A percentile compares a stretch with the other conserved stretches of the same genome.
Conservation (phyloP, 2,329 filamentous ascomycete genomes). For the Leptographium radiaticola region DNA sequence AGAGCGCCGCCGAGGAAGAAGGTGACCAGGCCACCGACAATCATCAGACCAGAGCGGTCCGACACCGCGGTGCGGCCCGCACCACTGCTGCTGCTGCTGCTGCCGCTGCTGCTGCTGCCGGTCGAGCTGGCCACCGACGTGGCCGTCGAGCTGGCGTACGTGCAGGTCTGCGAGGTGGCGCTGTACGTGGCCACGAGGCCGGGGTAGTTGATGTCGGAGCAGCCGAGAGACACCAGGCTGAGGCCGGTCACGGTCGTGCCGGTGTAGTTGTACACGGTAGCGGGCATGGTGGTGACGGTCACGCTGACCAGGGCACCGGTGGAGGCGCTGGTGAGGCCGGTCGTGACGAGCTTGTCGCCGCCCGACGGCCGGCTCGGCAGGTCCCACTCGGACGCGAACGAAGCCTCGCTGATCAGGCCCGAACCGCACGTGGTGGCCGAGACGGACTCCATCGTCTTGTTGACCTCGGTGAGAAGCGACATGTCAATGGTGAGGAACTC, state of each 20-base stretch:
- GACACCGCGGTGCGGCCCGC: neutral
- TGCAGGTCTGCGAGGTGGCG: slow-evolving; percentile 1
- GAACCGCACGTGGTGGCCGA: neutral
- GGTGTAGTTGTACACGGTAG: slow-evolving; percentile 4
- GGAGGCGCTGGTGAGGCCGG: slow-evolving; percentile 1
- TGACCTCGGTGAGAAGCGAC: neutral
- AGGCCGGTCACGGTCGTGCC: slow-evolving; percentile 2
- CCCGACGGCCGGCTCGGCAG: slow-evolving; percentile 1
- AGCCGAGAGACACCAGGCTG: slow-evolving; percentile 3
- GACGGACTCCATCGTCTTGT: neutral
- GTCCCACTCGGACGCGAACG: neutral
- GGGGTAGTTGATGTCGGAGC: slow-evolving; percentile 6
- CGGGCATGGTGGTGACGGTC: slow-evolving; percentile 3
- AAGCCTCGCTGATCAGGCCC: neutral
- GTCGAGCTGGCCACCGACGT: neutral
- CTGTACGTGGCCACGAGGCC: slow-evolving; percentile 1
- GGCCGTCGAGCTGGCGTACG: slow-evolving; percentile 1
- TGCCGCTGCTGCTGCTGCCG: neutral
- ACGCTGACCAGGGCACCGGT: slow-evolving; percentile 2
- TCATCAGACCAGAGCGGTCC: neutral
- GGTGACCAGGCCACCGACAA: neutral
- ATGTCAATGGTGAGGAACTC: neutral
- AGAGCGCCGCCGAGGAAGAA: neutral
- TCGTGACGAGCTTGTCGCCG: neutral
- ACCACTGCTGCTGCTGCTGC: neutral